Conservation (phyloP, 2,329 filamentous ascomycete genomes). For the Exophiala sp. region DNA sequence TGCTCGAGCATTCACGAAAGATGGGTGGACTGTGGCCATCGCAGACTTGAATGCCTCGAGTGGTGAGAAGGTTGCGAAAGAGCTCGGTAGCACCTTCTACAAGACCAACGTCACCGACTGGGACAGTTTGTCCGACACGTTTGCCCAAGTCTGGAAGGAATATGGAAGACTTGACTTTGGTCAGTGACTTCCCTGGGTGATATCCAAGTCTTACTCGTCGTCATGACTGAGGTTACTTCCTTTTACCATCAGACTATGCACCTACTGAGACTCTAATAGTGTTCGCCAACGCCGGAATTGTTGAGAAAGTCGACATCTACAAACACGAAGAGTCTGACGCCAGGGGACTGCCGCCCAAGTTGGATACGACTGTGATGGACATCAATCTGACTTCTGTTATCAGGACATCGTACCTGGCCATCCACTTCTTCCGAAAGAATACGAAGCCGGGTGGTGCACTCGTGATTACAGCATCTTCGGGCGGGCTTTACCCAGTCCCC, state of each 20-base stretch:
- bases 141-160: conserved; percentile 1
- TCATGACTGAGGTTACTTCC: background rate
- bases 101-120: conserved; percentile 5
- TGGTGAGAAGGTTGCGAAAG: conserved; percentile 21
- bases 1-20: conserved; percentile 37
- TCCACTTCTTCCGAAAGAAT: conserved; percentile 5
- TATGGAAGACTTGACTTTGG: conserved; percentile 8
- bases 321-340: conserved; percentile 28
- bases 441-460: background rate
- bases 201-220: background rate
- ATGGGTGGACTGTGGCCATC: conserved; percentile 41
- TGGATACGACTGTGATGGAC: background rate
- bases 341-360: conserved; percentile 27
- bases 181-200: background rate
- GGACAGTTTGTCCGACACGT: background rate
- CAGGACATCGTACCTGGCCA: background rate
- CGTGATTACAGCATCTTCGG: conserved; percentile 39
- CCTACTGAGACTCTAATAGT: background rate
- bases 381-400: background rate
- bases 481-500: conserved; percentile 37
- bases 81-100: conserved; percentile 10
- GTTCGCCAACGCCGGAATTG: background rate
- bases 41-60: conserved; percentile 39
- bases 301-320: conserved; percentile 36
- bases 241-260: no score